Percentiles rank a stretch among this genome's conserved stretches.
phyloP scores from a whole-genome alignment of 2,329 filamentous ascomycete genomes.

The Verticillium dahliae region DNA sequence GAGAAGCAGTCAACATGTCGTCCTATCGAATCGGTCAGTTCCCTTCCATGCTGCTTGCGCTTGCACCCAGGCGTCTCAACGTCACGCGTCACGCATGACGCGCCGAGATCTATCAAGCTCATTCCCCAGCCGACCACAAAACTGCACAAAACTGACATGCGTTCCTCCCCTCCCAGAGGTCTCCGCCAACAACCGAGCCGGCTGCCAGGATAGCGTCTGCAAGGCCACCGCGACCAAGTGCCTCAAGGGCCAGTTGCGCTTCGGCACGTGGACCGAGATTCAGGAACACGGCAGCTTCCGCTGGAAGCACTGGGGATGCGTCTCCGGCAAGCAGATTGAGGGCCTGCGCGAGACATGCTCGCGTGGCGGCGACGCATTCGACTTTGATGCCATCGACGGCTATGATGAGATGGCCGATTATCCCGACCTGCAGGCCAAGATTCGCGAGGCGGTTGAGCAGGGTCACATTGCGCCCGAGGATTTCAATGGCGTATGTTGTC shows the following conservation, averaged over 20 bases:
- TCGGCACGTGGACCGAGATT: slow-evolving; percentile 66
- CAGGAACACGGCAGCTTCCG: slow-evolving; percentile 56
- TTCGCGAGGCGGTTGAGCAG: slow-evolving; percentile 63
- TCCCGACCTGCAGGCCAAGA: slow-evolving; percentile 63
- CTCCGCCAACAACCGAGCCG: slow-evolving; percentile 64
- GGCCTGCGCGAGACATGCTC: slow-evolving; percentile 52
- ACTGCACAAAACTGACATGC: slow-evolving; percentile 7
- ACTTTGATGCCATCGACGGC: slow-evolving; percentile 68
- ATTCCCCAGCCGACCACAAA: too few relatives aligned
- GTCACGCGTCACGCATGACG: not conserved
- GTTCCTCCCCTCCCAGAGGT: slow-evolving; percentile 47
- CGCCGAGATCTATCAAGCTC: too few relatives aligned
- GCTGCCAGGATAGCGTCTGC: slow-evolving; percentile 68
- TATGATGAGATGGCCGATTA: slow-evolving; percentile 64
- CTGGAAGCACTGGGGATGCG: slow-evolving; percentile 92
- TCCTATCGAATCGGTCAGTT: slow-evolving; percentile 40
- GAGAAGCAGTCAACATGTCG: slow-evolving; percentile 27
- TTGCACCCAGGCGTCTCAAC: not conserved
- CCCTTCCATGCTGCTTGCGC: not conserved
- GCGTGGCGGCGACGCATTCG: slow-evolving; percentile 34
- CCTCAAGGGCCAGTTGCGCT: slow-evolving; percentile 68
- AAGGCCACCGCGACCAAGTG: slow-evolving; percentile 67
- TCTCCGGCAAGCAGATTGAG: slow-evolving; percentile 67
- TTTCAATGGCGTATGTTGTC: slow-evolving; percentile 71
- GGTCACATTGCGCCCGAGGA: slow-evolving; percentile 81